A percentile compares a stretch with the other conserved stretches of the same genome.
Evolutionary conservation across 306 rosid species (phyloP).

Genomic region (Cucumis sativus): Cucumber_9930_V3 NC_026658.2:26064501-26065000

Average conservation of each 20-base stretch:
- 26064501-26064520: slow-evolving; percentile 99
- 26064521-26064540: slow-evolving; percentile 69
- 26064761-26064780: slow-evolving; percentile 7
- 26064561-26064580: neutral
- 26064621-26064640: neutral
- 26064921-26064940: slow-evolving; percentile 95
- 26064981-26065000: neutral
- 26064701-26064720: neutral
- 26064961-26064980: neutral
- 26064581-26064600: neutral
- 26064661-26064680: neutral
- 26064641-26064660: neutral
- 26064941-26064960: slow-evolving; percentile 86
- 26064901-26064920: slow-evolving; percentile 88
- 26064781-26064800: slow-evolving; percentile 85
- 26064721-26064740: neutral
- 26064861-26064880: slow-evolving; percentile 99
- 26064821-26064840: slow-evolving; percentile 94
- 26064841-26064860: slow-evolving; percentile 97
- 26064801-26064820: slow-evolving; percentile 73
- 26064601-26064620: neutral
- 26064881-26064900: slow-evolving; percentile 94
- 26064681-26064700: neutral
- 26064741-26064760: neutral
- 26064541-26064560: neutral